phyloP scores from a whole-genome alignment of 73 alveolate species.

The Tetrahymena malaccensis region DNA sequence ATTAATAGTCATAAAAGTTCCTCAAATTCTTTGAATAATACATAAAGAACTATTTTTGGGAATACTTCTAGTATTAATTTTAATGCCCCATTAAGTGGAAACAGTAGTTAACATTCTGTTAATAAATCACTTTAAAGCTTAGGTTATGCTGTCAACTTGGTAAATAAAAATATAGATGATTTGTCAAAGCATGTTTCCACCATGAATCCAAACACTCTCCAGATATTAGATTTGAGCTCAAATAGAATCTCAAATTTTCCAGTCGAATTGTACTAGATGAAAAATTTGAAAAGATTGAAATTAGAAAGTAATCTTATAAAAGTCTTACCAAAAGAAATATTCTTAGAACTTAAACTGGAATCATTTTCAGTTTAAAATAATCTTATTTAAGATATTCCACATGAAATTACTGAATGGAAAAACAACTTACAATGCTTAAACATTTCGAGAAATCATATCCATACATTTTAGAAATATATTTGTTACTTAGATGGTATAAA shows the following conservation, averaged over 20 bases:
- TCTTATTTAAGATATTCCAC: background rate
- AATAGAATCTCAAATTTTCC: background rate
- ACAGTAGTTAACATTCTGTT: background rate
- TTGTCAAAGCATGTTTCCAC: background rate
- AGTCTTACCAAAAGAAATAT: background rate
- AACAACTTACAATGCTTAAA: background rate
- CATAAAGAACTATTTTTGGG: background rate
- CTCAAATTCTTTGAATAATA: background rate
- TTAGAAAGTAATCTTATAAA: background rate
- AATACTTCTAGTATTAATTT: background rate
- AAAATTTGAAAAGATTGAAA: background rate
- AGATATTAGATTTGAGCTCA: background rate
- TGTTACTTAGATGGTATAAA: background rate
- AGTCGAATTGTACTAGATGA: background rate
- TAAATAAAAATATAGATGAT: background rate
- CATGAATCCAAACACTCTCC: background rate
- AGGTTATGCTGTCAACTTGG: background rate
- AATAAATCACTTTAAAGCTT: background rate
- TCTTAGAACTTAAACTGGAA: background rate
- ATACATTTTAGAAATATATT: background rate
- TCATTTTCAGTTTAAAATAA: background rate
- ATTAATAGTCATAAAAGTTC: background rate
- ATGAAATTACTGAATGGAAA: background rate
- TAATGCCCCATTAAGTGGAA: background rate
- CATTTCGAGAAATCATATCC: background rate